Evolutionary conservation across 2,329 filamentous ascomycete species (phyloP).

Genomic region (Aspergillus alliaceus): DNA sequence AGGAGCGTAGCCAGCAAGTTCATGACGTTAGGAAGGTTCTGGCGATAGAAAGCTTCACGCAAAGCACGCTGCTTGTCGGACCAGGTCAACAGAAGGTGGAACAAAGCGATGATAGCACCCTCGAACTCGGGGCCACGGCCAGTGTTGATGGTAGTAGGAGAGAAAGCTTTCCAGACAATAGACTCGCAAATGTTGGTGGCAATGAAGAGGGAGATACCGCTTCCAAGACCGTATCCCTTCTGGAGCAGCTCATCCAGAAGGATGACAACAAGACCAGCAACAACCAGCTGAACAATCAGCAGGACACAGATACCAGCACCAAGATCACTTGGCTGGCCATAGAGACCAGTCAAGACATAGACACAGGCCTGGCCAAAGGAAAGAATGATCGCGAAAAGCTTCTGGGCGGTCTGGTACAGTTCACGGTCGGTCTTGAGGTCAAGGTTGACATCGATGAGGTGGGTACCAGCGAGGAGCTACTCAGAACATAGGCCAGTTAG

Average conservation of each 20-base stretch:
- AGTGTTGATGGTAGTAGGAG: constrained; percentile 98
- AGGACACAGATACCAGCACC: constrained; percentile 98
- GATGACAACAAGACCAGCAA: constrained; percentile 97
- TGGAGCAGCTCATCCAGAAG: constrained; percentile 98
- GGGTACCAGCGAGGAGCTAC: constrained; percentile 90
- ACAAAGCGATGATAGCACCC: constrained; percentile 94
- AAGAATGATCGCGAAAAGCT: constrained; percentile 96
- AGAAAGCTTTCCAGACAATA: constrained; percentile 99
- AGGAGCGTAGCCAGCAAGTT: constrained; percentile 90
- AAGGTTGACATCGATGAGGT: constrained; percentile 99
- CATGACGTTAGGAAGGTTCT: constrained; percentile 99
- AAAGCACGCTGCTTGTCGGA: constrained; percentile 98
- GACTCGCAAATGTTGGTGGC: constrained; percentile 99
- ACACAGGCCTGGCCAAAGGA: constrained; percentile 97
- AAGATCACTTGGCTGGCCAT: constrained; percentile 93
- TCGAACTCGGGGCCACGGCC: constrained; percentile 98
- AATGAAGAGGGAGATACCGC: constrained; percentile 98
- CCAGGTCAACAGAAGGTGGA: constrained; percentile 98
- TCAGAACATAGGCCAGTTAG: constrained; percentile 14
- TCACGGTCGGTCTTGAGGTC: constrained; percentile 99
- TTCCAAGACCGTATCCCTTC: constrained; percentile 98
- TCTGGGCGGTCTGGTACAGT: constrained; percentile 99
- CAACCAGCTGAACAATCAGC: constrained; percentile 94
- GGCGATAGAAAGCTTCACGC: constrained; percentile 97
- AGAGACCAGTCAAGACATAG: constrained; percentile 97